Base-by-base conservation (phyloP, 1,284 basidiomycete genomes). In the Erythrobasidium hasegawianum region DNA sequence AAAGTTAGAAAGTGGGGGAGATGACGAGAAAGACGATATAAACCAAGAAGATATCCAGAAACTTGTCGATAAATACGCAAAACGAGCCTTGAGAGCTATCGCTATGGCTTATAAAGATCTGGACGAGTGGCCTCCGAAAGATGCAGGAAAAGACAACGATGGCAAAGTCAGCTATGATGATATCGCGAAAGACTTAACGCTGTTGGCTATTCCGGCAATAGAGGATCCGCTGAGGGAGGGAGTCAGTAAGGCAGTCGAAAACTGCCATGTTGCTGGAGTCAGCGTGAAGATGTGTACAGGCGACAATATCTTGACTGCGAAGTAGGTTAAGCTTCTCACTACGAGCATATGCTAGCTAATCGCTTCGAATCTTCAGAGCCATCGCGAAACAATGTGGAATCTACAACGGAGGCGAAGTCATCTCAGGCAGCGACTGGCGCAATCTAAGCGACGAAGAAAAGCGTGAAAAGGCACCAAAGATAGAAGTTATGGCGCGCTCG, bases 241-340 rank as follows among this genome's bases (percentile, higher is more conserved):
- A 16, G 69, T 70, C 14, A 52, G 54, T 11, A 60, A 70, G 27
- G 69, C 69, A 22, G 69, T 70, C 2, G 58, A 65, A 3, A 61
- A 64, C 27, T 70, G 69, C 45, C 58, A 59, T 20, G 57, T 50
- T 45, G 69, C 69, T 33, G 69, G 69, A 26, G 68, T 70, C 39
- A 45, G 57, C 13, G 69, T 70, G 18, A 70, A 70, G 40, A 70
- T 70, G 69, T 68, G 68, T 53, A 70, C 69, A 14, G 69, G 69
- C 33, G 69, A 70, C 45, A 70, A 70, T 52, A 33, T 70, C 20
- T 53, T 70, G 9, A 70, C 69, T 22, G 69, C 69, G 0, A 66
- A 70, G 61, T 68, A 20, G 38, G 65, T 61, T 26, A 11, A 3
- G 24, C 43, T 27, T 24, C 24, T 26, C 22, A 45, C 27, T 22